Conservation (phyloP, 2,329 filamentous ascomycete species). For the Colletotrichum phormii region DNA sequence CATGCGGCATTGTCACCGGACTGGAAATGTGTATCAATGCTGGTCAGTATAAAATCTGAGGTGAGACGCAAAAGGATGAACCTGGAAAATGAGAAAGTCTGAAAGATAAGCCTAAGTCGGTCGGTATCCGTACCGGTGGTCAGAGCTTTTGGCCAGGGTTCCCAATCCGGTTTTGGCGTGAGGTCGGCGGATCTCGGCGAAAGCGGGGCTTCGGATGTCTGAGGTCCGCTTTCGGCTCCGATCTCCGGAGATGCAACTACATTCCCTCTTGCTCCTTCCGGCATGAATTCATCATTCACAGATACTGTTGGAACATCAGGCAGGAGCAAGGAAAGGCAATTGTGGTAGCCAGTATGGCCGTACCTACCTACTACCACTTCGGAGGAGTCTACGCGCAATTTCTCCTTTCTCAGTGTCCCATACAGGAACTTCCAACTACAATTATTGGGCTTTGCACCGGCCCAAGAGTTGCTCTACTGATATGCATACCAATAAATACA, state of each 20-base stretch:
- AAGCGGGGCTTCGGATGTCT: slow-evolving; percentile 5
- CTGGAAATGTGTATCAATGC: too few relatives aligned
- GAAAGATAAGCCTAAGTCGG: slow-evolving; percentile 9
- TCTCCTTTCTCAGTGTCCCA: too few relatives aligned
- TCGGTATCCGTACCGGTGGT: slow-evolving; percentile 3
- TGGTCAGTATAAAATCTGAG: background rate
- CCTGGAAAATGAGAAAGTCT: background rate
- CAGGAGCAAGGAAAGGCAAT: too few relatives aligned
- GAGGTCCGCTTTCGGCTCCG: slow-evolving; percentile 32
- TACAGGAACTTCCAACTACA: too few relatives aligned
- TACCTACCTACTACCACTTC: too few relatives aligned
- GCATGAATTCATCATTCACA: background rate
- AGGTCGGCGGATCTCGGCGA: background rate
- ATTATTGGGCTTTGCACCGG: too few relatives aligned
- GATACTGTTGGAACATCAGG: too few relatives aligned
- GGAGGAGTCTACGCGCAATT: too few relatives aligned
- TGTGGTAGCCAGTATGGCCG: too few relatives aligned
- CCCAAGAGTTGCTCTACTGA: too few relatives aligned
- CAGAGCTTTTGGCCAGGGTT: slow-evolving; percentile 3
- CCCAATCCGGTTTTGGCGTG: slow-evolving; percentile 6
- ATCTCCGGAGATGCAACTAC: background rate
- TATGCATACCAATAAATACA: too few relatives aligned
- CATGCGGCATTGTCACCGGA: background rate
- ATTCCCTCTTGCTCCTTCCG: background rate
- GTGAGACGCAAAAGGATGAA: background rate